Percentiles rank a stretch among this genome's conserved stretches.
Conservation (phyloP, 768 basidiomycete species). For the Amanita pseudoporphyria region DNA sequence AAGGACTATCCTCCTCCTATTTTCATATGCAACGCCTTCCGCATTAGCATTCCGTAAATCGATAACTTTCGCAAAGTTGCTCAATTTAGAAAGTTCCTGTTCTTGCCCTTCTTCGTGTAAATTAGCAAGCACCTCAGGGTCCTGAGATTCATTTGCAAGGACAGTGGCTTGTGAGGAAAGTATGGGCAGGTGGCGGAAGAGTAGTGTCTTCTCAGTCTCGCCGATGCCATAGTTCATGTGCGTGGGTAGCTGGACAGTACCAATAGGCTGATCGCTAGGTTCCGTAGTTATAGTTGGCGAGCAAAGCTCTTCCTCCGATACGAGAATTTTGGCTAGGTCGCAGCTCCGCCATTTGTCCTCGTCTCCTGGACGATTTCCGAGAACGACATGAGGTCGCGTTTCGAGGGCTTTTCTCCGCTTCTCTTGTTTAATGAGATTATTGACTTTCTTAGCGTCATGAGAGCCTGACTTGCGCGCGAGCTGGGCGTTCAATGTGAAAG, state of each 20-base stretch:
- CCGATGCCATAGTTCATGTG: slow-evolving; percentile 61
- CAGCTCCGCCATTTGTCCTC: slow-evolving; percentile 59
- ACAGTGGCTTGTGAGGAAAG: slow-evolving; percentile 29
- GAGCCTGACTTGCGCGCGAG: slow-evolving; percentile 24
- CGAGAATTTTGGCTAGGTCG: slow-evolving; percentile 54
- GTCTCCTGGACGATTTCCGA: slow-evolving; percentile 60
- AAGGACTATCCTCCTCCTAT: slow-evolving; percentile 68
- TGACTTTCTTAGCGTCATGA: slow-evolving; percentile 30
- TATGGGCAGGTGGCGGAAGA: slow-evolving; percentile 61
- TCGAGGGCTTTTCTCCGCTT: slow-evolving; percentile 28
- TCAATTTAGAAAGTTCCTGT: slow-evolving; percentile 36
- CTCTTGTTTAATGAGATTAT: slow-evolving; percentile 36
- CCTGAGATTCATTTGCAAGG: slow-evolving; percentile 3
- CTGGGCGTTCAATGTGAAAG: slow-evolving; percentile 26
- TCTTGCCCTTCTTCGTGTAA: slow-evolving; percentile 17
- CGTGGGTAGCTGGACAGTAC: slow-evolving; percentile 36
- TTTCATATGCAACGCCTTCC: slow-evolving; percentile 79
- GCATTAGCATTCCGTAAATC: slow-evolving; percentile 88
- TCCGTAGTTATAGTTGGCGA: slow-evolving; percentile 15
- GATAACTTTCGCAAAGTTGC: slow-evolving; percentile 54
- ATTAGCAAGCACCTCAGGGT: not conserved
- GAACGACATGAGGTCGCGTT: slow-evolving; percentile 54
- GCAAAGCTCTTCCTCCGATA: slow-evolving; percentile 42
- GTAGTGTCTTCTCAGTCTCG: slow-evolving; percentile 41
- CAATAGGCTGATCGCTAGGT: slow-evolving; percentile 22